Evolutionary conservation across 768 basidiomycete genomes (phyloP), one percentile per base, ranked within the genome.

Genomic region (Russula olivacea): DNA sequence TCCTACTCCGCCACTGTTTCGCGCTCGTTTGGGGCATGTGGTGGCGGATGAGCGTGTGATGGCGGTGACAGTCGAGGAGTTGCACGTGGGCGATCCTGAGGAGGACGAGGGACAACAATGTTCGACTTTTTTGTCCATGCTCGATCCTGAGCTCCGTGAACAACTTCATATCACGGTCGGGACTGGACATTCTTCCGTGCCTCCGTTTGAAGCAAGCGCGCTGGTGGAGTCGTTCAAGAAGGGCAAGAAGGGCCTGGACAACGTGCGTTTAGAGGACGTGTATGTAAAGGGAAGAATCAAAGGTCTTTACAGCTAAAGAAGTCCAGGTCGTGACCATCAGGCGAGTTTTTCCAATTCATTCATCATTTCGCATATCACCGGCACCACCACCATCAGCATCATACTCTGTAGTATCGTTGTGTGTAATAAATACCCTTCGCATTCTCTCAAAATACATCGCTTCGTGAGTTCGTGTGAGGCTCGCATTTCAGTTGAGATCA

Each of bases 101-200:
- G 69, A 66, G 30, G 71, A 69, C 15, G 70, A 59, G 2, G 73
- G 74, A 30, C 74, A 76, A 60, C 75, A 75, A 30, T 81, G 77
- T 4, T 68, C 74, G 6, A 75, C 75, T 55, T 86, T 91, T 54
- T 63, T 86, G 8, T 72, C 74, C 15, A 58, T 66, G 41, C 68
- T 92, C 17, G 76, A 81, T 0, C 71, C 76, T 6, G 77, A 80
- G 14, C 67, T 88, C 12, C 76, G 76, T 59, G 68, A 74, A 7
- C 64, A 81, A 61, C 73, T 95, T 69, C 97, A 98, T 71, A 81
- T 98, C 59, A 98, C 97, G 0, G 85, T 98, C 6, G 97, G 91
- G 9, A 95, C 91, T 17, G 69, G 71, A 54, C 70, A 79, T 47
- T 71, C 72, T 12, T 74, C 75, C 9, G 76, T 94, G 3, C 61